Percentiles rank a stretch among this genome's conserved stretches.
These are phyloP conservation scores for Pyrrhoderma noxium DNA, from an alignment of 1,284 basidiomycete genomes.

Conservation along the genomic window DNA sequence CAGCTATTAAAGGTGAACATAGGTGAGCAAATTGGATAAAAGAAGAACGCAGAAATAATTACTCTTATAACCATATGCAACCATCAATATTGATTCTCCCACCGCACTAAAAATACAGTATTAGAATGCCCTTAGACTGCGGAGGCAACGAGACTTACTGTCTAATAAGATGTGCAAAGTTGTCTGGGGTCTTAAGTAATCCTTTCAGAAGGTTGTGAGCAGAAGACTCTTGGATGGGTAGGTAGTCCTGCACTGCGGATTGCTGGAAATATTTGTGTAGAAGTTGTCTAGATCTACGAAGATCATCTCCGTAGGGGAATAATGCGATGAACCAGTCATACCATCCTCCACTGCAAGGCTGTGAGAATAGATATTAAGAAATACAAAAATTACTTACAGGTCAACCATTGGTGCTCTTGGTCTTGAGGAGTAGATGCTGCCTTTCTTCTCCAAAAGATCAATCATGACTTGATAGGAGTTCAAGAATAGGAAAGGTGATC, in stretches of 20 bases:
- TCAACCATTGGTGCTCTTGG: constrained; percentile 16
- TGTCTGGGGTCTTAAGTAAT: constrained; percentile 22
- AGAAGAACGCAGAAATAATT: background rate
- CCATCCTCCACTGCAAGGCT: constrained; percentile 5
- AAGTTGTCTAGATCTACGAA: constrained; percentile 22
- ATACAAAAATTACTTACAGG: background rate
- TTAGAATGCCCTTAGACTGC: too few relatives aligned
- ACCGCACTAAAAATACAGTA: constrained; percentile 3
- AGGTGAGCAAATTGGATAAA: constrained; percentile 5
- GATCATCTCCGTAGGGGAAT: constrained; percentile 23
- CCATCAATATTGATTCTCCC: constrained; percentile 11
- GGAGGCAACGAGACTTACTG: too few relatives aligned
- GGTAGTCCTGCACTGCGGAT: constrained; percentile 18
- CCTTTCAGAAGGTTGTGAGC: constrained; percentile 20
- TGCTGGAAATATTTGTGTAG: constrained; percentile 24
- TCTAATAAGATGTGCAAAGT: constrained; percentile 22
- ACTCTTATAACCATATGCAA: constrained; percentile 11
- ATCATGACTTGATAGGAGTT: constrained; percentile 21
- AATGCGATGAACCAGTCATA: constrained; percentile 9
- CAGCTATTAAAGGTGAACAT: constrained; percentile 3
- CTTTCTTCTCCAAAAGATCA: constrained; percentile 23
- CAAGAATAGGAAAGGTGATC: constrained; percentile 20
- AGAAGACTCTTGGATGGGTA: background rate
- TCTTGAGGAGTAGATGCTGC: constrained; percentile 22
- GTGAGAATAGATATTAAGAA: background rate